These are phyloP conservation scores for Kodamaea plutei DNA, from an alignment of 1,139 yeast species.

Conservation along the genomic window DNA sequence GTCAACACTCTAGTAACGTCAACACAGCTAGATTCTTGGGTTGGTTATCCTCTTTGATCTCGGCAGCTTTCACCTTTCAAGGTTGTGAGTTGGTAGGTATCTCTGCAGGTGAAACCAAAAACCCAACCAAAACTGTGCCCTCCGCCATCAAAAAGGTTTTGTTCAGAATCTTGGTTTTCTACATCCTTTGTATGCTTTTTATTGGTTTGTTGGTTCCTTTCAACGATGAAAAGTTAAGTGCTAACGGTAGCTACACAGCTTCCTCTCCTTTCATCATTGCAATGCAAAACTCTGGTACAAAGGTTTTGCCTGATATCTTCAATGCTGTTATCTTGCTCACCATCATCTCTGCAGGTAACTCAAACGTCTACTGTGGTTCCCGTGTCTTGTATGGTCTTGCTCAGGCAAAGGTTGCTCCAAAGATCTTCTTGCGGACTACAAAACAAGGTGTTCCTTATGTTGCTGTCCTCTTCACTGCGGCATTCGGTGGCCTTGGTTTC, in stretches of 20 bases:
- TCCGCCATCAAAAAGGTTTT: conserved; percentile 80
- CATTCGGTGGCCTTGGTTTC: conserved; percentile 64
- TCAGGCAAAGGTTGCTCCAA: conserved; percentile 58
- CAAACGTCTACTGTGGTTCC: conserved; percentile 77
- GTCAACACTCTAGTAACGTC: conserved; percentile 36
- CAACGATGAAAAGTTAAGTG: conserved; percentile 48
- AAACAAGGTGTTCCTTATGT: conserved; percentile 64
- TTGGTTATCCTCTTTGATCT: conserved; percentile 59
- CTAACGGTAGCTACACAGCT: conserved; percentile 29
- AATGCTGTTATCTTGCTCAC: conserved; percentile 71
- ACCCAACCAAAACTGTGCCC: conserved; percentile 81
- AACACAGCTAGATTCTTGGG: conserved; percentile 61
- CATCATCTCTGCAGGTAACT: conserved; percentile 75
- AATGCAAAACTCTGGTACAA: conserved; percentile 66
- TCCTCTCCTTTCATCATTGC: conserved; percentile 55
- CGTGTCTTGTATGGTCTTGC: conserved; percentile 68
- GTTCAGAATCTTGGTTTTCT: conserved; percentile 74
- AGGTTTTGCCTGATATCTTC: conserved; percentile 64
- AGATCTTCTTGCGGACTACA: conserved; percentile 47
- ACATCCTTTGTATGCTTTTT: conserved; percentile 74
- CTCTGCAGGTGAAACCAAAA: conserved; percentile 82
- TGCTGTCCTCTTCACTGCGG: conserved; percentile 55
- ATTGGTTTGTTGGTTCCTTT: conserved; percentile 82
- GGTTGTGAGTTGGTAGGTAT: conserved; percentile 84
- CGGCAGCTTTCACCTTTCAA: conserved; percentile 75